phyloP scores from a whole-genome alignment of 1,139 yeast species.

The Candida anutae region DNA sequence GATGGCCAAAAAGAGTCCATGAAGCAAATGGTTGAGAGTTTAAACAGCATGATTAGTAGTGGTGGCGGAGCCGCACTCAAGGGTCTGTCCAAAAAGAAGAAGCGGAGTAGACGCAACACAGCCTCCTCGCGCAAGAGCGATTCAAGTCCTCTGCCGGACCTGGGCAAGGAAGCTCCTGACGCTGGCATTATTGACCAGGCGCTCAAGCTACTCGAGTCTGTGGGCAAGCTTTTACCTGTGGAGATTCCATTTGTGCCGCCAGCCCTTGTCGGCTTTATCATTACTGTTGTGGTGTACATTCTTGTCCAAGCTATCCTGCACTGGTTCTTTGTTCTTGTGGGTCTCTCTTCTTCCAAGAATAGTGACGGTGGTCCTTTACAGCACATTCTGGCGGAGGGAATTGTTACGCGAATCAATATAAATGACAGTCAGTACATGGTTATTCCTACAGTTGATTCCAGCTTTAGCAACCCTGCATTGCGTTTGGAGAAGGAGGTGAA shows the following conservation, averaged over 20 bases:
- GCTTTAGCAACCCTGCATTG: slow-evolving; percentile 24
- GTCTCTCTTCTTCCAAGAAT: background rate
- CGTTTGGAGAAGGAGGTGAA: slow-evolving; percentile 49
- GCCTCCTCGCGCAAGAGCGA: slow-evolving; percentile 1
- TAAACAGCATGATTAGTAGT: slow-evolving; percentile 37
- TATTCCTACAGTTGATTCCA: slow-evolving; percentile 39
- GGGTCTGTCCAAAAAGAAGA: slow-evolving; percentile 13
- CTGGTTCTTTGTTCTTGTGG: too few relatives aligned
- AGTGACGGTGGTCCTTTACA: background rate
- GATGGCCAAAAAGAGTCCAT: slow-evolving; percentile 82
- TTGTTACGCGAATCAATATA: slow-evolving; percentile 20
- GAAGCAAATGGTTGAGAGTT: slow-evolving; percentile 48
- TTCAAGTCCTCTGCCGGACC: background rate
- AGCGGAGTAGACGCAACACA: slow-evolving; percentile 9
- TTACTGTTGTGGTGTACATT: slow-evolving; percentile 10
- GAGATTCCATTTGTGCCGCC: slow-evolving; percentile 19
- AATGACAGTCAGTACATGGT: slow-evolving; percentile 37
- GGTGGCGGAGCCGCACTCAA: slow-evolving; percentile 5
- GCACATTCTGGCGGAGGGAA: slow-evolving; percentile 1
- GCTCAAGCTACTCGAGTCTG: slow-evolving; percentile 15
- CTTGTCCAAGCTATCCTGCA: slow-evolving; percentile 1
- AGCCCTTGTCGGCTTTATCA: slow-evolving; percentile 17
- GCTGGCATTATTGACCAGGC: slow-evolving; percentile 14
- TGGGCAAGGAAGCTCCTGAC: slow-evolving; percentile 7
- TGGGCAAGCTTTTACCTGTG: slow-evolving; percentile 22